These are phyloP conservation scores for Teunomyces tritomae DNA, from an alignment of 805 yeast genomes.

Conservation along the genomic window DNA sequence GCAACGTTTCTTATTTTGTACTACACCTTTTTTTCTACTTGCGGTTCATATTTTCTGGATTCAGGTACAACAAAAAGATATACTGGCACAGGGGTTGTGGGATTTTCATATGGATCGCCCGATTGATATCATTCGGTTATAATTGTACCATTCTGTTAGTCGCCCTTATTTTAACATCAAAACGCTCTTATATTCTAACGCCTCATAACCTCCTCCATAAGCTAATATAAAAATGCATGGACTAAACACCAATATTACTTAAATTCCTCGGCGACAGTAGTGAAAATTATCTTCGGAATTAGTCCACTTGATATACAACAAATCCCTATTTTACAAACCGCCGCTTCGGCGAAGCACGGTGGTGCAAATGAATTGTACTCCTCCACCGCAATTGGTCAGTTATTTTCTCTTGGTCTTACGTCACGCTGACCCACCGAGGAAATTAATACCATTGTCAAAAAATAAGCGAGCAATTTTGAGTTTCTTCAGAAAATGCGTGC, in stretches of 20 bases:
- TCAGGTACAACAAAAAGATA: no score
- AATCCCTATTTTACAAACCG: no score
- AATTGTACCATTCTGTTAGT: background rate
- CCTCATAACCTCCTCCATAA: background rate
- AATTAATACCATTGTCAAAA: background rate
- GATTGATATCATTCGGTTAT: background rate
- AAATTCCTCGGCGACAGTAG: background rate
- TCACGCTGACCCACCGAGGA: background rate
- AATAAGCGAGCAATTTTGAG: background rate
- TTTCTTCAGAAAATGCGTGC: background rate
- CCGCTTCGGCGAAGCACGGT: background rate
- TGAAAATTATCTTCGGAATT: background rate
- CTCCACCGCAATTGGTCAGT: no score
- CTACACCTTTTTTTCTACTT: no score
- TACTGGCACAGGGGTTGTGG: no score
- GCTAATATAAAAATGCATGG: background rate
- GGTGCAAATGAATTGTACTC: background rate
- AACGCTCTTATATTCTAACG: background rate
- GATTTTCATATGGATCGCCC: no score
- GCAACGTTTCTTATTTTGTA: no score
- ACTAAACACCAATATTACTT: background rate
- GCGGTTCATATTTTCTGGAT: no score
- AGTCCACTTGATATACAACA: no score
- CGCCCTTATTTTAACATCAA: background rate
- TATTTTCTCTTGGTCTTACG: no score